These are phyloP conservation scores for Trypanosoma grayi DNA, from an alignment of 208 protist species.

Conservation along the genomic window DNA sequence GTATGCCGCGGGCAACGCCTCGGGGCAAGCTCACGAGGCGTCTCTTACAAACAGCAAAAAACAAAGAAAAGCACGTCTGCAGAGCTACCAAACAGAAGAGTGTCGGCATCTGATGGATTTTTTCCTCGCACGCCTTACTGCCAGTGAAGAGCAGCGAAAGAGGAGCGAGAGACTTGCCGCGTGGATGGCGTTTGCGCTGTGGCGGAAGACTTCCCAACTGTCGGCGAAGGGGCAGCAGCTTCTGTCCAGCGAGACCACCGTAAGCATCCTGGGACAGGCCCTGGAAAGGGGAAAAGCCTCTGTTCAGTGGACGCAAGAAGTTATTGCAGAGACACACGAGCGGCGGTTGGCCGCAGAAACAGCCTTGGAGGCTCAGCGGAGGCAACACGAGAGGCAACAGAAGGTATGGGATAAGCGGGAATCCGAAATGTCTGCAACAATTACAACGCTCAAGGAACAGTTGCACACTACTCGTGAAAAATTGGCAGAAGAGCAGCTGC, in stretches of 20 bases:
- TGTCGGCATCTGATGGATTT: neutral
- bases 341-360: neutral
- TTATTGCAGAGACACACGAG: neutral
- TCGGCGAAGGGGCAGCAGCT: neutral
- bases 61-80: neutral
- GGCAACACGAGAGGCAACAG: neutral
- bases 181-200: slow-evolving; percentile 2
- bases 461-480: neutral
- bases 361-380: neutral
- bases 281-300: neutral
- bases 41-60: neutral
- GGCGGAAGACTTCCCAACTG: neutral
- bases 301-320: neutral
- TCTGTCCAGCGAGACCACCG: neutral
- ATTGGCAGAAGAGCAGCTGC: neutral
- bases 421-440: neutral
- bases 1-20: neutral
- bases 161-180: neutral
- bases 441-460: slow-evolving; percentile 1
- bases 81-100: neutral
- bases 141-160: neutral
- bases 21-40: neutral
- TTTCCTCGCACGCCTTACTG: neutral
- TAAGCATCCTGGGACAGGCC: neutral
- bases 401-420: neutral